Percentiles rank a stretch among this genome's conserved stretches.
phyloP scores from a whole-genome alignment of 1,139 yeast species.

The Yamadazyma sp. region DNA sequence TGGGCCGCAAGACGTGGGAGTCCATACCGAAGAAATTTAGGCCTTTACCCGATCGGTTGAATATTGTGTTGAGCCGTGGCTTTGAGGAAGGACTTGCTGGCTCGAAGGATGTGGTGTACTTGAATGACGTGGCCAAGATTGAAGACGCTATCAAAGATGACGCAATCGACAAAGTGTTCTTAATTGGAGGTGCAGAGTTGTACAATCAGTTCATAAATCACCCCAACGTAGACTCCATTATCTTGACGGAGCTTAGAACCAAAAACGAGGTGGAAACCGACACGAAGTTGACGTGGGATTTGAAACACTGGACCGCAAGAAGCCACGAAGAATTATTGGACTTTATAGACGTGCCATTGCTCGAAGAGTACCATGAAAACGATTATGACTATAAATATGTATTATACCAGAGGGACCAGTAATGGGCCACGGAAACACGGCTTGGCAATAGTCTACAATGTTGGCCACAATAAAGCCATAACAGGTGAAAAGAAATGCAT shows the following conservation, averaged over 20 bases:
- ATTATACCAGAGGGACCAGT: constrained; percentile 10
- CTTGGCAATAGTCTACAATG: no score
- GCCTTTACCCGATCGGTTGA: constrained; percentile 75
- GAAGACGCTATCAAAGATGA: constrained; percentile 37
- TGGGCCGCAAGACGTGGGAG: constrained; percentile 98
- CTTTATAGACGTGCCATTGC: constrained; percentile 39
- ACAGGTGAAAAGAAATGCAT: no score
- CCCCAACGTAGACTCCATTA: constrained; percentile 50
- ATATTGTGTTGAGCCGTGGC: constrained; percentile 69
- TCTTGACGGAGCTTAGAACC: constrained; percentile 69
- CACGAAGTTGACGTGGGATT: constrained; percentile 51
- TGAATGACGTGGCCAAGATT: constrained; percentile 43
- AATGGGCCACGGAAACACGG: neutral
- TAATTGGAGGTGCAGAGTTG: constrained; percentile 93
- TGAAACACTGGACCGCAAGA: constrained; percentile 36
- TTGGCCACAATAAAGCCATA: no score
- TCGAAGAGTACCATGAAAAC: constrained; percentile 45
- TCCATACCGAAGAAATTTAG: constrained; percentile 83
- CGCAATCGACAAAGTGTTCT: constrained; percentile 57
- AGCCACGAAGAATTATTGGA: constrained; percentile 34
- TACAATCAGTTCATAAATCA: constrained; percentile 58
- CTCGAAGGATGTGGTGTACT: constrained; percentile 29
- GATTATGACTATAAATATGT: constrained; percentile 46
- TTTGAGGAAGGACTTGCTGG: constrained; percentile 19
- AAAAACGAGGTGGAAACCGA: constrained; percentile 55